Conservation (phyloP, 257 asterid species). For the Salvia hispanica region DNA sequence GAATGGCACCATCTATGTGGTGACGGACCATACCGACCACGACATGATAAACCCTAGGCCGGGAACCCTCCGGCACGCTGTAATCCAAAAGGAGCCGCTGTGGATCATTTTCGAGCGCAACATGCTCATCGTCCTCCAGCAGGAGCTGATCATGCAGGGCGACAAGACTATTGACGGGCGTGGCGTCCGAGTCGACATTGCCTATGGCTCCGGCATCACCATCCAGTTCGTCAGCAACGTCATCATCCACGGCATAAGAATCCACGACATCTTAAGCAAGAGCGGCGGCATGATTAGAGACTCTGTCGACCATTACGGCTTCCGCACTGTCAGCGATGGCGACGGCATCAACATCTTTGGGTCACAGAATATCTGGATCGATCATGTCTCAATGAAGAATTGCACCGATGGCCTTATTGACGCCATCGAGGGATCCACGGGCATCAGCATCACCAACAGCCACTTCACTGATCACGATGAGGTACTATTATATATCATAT, state of each 20-base stretch:
- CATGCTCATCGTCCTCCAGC: constrained; percentile 62
- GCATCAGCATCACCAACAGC: constrained; percentile 67
- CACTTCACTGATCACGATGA: constrained; percentile 88
- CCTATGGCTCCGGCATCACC: constrained; percentile 74
- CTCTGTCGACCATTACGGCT: constrained; percentile 55
- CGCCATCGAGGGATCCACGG: constrained; percentile 68
- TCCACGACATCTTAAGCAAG: constrained; percentile 48
- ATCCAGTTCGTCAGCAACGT: constrained; percentile 63
- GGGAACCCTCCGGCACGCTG: constrained; percentile 88
- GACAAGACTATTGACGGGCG: constrained; percentile 91
- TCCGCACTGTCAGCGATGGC: constrained; percentile 70
- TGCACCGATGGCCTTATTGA: constrained; percentile 73
- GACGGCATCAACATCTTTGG: constrained; percentile 81
- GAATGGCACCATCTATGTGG: constrained; percentile 46
- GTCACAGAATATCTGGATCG: constrained; percentile 71
- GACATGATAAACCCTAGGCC: constrained; percentile 53
- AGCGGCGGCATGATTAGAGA: constrained; percentile 66
- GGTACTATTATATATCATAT: constrained; percentile 35
- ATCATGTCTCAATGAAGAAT: constrained; percentile 73
- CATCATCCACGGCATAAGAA: constrained; percentile 65
- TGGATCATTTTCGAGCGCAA: constrained; percentile 67
- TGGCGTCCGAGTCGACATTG: constrained; percentile 59
- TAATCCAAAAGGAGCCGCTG: constrained; percentile 65
- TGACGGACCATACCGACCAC: constrained; percentile 48
- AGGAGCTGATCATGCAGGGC: constrained; percentile 61